These are phyloP conservation scores for Macrophomina phaseolina DNA, from an alignment of 2,329 filamentous ascomycete species.

Conservation along the genomic window DNA sequence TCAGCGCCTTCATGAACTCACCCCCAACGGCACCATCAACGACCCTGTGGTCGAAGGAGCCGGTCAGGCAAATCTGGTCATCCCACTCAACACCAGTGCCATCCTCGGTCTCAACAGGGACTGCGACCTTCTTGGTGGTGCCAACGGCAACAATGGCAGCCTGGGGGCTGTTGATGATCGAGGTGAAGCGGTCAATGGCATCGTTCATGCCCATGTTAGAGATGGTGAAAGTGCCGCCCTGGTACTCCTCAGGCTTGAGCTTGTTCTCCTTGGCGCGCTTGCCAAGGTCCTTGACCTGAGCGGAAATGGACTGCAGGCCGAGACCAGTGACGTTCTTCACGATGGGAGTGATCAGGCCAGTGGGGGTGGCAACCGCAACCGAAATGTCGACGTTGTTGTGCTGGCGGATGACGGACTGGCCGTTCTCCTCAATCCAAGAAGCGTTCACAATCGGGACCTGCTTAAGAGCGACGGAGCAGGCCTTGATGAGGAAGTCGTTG, in stretches of 20 bases:
- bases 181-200: slow-evolving; percentile 95
- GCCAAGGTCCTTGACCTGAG: slow-evolving; percentile 91
- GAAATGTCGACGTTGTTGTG: slow-evolving; percentile 93
- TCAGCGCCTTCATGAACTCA: slow-evolving; percentile 95
- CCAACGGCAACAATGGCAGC: slow-evolving; percentile 94
- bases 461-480: slow-evolving; percentile 82
- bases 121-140: slow-evolving; percentile 91
- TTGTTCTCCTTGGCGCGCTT: slow-evolving; percentile 96
- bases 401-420: slow-evolving; percentile 81
- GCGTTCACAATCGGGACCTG: slow-evolving; percentile 97
- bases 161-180: slow-evolving; percentile 98
- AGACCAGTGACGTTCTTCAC: slow-evolving; percentile 87
- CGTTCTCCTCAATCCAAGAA: slow-evolving; percentile 82
- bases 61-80: slow-evolving; percentile 94
- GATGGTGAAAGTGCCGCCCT: slow-evolving; percentile 98
- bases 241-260: slow-evolving; percentile 99
- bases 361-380: slow-evolving; percentile 91
- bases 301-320: slow-evolving; percentile 86
- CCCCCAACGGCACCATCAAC: slow-evolving; percentile 95
- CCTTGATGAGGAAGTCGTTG: slow-evolving; percentile 99
- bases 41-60: slow-evolving; percentile 98
- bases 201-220: slow-evolving; percentile 99
- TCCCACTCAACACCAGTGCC: slow-evolving; percentile 84
- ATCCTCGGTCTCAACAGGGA: slow-evolving; percentile 83
- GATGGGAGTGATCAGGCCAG: slow-evolving; percentile 95